Evolutionary conservation across 148 eudicot species (phyloP).

Genomic region (Amaranthus palmeri): DNA sequence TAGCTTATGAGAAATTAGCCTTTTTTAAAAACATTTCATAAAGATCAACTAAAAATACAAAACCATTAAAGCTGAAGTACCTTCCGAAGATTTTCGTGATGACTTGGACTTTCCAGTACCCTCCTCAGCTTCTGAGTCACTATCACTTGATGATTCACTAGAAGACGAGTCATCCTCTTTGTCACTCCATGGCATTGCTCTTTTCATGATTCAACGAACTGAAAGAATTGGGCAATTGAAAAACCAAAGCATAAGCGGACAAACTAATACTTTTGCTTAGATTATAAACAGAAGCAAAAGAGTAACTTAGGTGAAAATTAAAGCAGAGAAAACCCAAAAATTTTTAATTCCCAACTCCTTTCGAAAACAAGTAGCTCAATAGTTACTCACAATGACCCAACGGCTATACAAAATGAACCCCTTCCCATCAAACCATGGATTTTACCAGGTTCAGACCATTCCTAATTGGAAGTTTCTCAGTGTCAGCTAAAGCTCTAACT

Average conservation of each 20-base stretch:
- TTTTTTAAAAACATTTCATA: neutral
- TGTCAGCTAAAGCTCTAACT: too few relatives aligned
- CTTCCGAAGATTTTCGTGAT: slow-evolving; percentile 26
- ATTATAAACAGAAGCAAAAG: neutral
- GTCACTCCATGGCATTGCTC: slow-evolving; percentile 29
- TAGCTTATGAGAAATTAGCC: neutral
- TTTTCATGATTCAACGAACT: slow-evolving; percentile 26
- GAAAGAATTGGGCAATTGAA: neutral
- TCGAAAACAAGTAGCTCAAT: too few relatives aligned
- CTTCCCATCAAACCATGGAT: too few relatives aligned
- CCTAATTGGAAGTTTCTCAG: too few relatives aligned
- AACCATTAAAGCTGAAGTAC: slow-evolving; percentile 12
- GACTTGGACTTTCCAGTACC: slow-evolving; percentile 24
- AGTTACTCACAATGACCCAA: too few relatives aligned
- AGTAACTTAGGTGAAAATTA: neutral
- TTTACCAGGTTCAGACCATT: too few relatives aligned
- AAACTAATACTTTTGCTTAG: neutral
- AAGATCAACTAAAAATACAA: neutral
- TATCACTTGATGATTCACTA: slow-evolving; percentile 28
- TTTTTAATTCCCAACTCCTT: too few relatives aligned
- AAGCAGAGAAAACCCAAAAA: neutral
- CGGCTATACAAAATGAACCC: too few relatives aligned
- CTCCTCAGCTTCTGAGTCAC: slow-evolving; percentile 32
- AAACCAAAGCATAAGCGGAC: neutral
- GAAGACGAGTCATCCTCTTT: slow-evolving; percentile 25